These are phyloP conservation scores for Zygosaccharomyces bisporus DNA, from an alignment of 805 yeast genomes.

Conservation along the genomic window DNA sequence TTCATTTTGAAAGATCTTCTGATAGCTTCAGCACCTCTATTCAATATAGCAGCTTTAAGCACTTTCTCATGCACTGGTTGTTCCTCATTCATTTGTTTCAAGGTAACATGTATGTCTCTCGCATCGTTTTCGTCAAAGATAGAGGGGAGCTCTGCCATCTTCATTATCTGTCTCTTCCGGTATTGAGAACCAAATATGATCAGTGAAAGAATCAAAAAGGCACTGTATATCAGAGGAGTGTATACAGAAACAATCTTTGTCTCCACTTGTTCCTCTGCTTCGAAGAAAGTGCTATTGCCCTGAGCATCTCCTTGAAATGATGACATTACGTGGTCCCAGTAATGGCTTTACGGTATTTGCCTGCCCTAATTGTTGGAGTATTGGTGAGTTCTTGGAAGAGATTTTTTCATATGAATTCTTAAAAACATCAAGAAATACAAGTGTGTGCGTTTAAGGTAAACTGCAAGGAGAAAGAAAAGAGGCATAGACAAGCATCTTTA, in stretches of 20 bases:
- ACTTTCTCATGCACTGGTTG: slow-evolving; percentile 71
- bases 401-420: slow-evolving; percentile 4
- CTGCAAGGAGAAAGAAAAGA: neutral
- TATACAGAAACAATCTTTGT: slow-evolving; percentile 48
- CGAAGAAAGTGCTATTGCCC: slow-evolving; percentile 14
- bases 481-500: neutral
- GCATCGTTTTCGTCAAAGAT: slow-evolving; percentile 69
- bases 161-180: slow-evolving; percentile 49
- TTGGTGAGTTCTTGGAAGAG: neutral
- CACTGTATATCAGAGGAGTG: slow-evolving; percentile 76
- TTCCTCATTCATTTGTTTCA: slow-evolving; percentile 43
- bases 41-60: slow-evolving; percentile 60
- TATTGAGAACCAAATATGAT: slow-evolving; percentile 66
- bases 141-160: slow-evolving; percentile 60
- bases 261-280: slow-evolving; percentile 30
- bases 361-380: neutral
- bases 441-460: slow-evolving; percentile 1
- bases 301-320: slow-evolving; percentile 14
- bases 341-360: neutral
- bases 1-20: slow-evolving; percentile 78
- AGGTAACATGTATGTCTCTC: slow-evolving; percentile 56
- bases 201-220: slow-evolving; percentile 61
- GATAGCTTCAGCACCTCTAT: slow-evolving; percentile 82
- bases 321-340: slow-evolving; percentile 9
- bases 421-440: neutral